A percentile compares a stretch with the other conserved stretches of the same genome.
Conservation (phyloP, 305 asterid species). For the Petunia hybrid region DNA sequence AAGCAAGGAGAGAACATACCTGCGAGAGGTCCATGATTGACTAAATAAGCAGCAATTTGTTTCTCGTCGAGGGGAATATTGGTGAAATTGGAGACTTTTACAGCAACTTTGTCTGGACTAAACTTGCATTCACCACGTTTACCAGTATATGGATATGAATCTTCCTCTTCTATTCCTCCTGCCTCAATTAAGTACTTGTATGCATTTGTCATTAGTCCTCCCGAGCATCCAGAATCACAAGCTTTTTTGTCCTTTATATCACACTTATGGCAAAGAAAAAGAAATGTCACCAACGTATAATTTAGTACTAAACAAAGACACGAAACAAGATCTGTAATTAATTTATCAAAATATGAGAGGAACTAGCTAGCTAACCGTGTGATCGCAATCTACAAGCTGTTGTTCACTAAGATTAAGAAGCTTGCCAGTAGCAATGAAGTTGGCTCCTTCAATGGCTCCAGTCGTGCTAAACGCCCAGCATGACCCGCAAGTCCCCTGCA, state of each 20-base stretch:
- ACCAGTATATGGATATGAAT: conserved; percentile 72
- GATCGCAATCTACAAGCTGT: conserved; percentile 89
- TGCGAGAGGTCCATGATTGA: conserved; percentile 81
- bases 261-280: conserved; percentile 48
- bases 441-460: conserved; percentile 84
- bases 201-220: conserved; percentile 93
- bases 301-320: neutral
- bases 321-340: neutral
- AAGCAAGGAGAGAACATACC: conserved; percentile 37
- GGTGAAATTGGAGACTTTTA: conserved; percentile 61
- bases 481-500: conserved; percentile 82
- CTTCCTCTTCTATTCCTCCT: conserved; percentile 81
- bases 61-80: conserved; percentile 60
- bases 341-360: neutral
- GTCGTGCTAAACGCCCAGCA: conserved; percentile 98
- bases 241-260: conserved; percentile 62
- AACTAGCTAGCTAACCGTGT: conserved; percentile 60
- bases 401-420: conserved; percentile 88
- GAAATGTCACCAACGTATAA: neutral
- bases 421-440: conserved; percentile 76
- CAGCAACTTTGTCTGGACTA: conserved; percentile 55
- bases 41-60: conserved; percentile 77
- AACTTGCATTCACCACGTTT: conserved; percentile 74
- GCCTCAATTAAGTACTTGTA: conserved; percentile 73
- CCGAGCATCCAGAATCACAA: conserved; percentile 77